Evolutionary conservation across 2,329 filamentous ascomycete species (phyloP), one percentile per base, ranked within the genome.

Genomic region (Hawksworthiomyces lignivorus): DNA sequence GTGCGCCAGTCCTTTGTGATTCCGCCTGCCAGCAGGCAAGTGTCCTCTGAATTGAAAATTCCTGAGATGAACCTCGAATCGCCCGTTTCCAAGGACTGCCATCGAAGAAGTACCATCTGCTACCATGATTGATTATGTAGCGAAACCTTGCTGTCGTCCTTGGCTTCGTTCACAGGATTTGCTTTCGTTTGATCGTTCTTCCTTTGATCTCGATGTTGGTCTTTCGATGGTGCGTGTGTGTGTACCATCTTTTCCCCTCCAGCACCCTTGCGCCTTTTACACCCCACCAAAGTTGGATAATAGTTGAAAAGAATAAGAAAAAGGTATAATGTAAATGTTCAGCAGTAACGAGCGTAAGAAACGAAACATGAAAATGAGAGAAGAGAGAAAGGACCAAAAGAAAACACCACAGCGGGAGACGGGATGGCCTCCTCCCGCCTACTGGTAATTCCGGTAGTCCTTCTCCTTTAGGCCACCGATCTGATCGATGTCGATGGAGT

Each of bases 401-500:
- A 12, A 20, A 30, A 21, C 4, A 21, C 19, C 10, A 33, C 5
- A n/a, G n/a, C n/a, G 4, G 4, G 8, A 21, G 20, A 34, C 24
- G 21, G n/a, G n/a, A n/a, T n/a, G n/a, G n/a, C n/a, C n/a, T n/a
- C 7, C 14, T 7, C 9, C 6, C 19, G 19, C n/a, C 39, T 55
- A 58, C 37, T 55, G 49, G 51, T 61, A 64, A 40, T 62, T 56
- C 41, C 54, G 52, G 51, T 62, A 63, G 52, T 84, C 77, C 72
- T 94, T 95, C 72, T 97, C 92, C 66, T 89, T 94, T 53, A 97
- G 69, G 12, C 92, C 92, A 39, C 92, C 92, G 59, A 97, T 94
- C 50, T 87, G 80, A 54, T 97, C 86, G 61, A 98, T 84, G 61
- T 98, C 90, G 54, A 98, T 80, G 4, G 88, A 92, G 62, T 95